Conservation (phyloP, 768 basidiomycete species). For the Tylopilus sp. region DNA sequence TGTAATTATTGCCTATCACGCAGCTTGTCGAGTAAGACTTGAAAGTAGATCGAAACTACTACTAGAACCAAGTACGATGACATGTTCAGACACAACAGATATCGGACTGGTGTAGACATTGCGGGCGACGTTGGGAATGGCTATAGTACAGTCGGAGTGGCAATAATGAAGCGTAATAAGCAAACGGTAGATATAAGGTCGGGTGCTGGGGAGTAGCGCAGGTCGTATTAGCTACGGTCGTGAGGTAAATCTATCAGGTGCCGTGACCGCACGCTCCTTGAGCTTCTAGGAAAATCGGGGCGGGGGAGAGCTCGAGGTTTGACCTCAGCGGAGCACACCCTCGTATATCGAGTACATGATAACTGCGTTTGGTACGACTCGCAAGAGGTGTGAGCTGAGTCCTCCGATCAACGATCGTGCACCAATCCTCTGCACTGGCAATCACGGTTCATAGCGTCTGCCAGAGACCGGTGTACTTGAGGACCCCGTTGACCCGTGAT, state of each 20-base stretch:
- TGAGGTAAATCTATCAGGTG: slow-evolving; percentile 16
- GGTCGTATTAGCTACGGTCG: slow-evolving; percentile 12
- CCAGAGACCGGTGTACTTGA: slow-evolving; percentile 81
- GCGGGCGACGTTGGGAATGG: slow-evolving; percentile 21
- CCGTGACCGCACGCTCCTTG: background rate
- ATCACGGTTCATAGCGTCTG: slow-evolving; percentile 86
- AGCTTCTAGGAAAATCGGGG: background rate
- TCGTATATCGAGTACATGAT: slow-evolving; percentile 98
- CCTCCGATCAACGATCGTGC: slow-evolving; percentile 84
- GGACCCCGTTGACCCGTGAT: slow-evolving; percentile 69
- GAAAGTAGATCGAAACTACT: too few species aligned
- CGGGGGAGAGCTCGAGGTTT: background rate
- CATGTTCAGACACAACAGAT: too few species aligned
- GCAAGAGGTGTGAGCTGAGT: slow-evolving; percentile 90
- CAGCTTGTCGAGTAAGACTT: too few species aligned
- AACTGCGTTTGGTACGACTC: slow-evolving; percentile 94
- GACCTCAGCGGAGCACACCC: slow-evolving; percentile 63
- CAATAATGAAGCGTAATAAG: slow-evolving; percentile 15
- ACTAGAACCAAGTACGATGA: too few species aligned
- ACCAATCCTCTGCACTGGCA: slow-evolving; percentile 90
- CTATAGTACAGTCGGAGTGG: slow-evolving; percentile 20
- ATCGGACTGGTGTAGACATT: slow-evolving; percentile 22
- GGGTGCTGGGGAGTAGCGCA: background rate
- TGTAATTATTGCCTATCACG: too few species aligned
- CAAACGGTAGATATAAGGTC: slow-evolving; percentile 10